Conservation (phyloP, 345 rosid genomes). For the Hypericum androsaemum region DNA sequence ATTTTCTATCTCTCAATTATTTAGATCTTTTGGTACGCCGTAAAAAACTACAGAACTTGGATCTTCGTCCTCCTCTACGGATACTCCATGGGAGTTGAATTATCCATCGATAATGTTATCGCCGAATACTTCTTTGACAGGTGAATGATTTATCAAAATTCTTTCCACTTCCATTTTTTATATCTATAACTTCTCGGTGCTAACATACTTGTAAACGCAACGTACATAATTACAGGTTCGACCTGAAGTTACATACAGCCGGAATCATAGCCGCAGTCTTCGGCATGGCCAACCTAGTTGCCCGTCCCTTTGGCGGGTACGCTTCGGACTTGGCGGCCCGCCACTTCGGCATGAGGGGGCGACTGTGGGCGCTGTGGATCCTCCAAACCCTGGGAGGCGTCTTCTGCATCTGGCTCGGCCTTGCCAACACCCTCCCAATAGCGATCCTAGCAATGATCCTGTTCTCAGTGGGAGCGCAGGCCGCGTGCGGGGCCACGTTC, state of each 20-base stretch:
- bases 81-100: slow-evolving; percentile 82
- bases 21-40: slow-evolving; percentile 76
- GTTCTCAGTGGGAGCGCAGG: slow-evolving; percentile 57
- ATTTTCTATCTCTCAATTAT: not conserved
- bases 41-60: slow-evolving; percentile 87
- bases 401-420: slow-evolving; percentile 75
- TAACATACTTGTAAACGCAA: not conserved
- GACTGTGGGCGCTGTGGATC: slow-evolving; percentile 65
- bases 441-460: slow-evolving; percentile 65
- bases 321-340: slow-evolving; percentile 52
- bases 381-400: slow-evolving; percentile 64
- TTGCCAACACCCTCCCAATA: slow-evolving; percentile 50
- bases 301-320: slow-evolving; percentile 76
- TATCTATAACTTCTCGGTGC: not conserved
- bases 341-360: slow-evolving; percentile 71
- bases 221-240: slow-evolving; percentile 31
- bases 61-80: slow-evolving; percentile 78
- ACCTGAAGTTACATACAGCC: slow-evolving; percentile 62
- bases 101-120: slow-evolving; percentile 66
- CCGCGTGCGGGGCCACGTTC: slow-evolving; percentile 25
- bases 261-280: slow-evolving; percentile 71
- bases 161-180: not conserved
- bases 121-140: slow-evolving; percentile 81
- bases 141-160: slow-evolving; percentile 11
- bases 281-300: slow-evolving; percentile 69